Conservation (phyloP, 768 basidiomycete genomes). For the Rhizopogon sp. region DNA sequence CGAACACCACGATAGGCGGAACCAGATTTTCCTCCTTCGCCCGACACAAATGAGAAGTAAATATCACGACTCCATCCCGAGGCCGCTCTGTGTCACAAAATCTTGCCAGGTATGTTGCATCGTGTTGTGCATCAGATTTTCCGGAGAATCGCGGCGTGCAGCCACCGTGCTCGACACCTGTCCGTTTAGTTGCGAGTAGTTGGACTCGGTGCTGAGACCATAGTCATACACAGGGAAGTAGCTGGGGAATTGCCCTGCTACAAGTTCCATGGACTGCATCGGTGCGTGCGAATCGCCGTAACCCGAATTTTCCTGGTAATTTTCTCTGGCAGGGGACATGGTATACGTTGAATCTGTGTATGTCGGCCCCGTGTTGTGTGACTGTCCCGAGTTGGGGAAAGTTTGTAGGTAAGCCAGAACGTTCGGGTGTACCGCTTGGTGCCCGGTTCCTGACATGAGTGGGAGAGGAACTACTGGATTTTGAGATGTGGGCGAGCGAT, state of each 20-base stretch:
- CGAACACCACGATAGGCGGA: background rate
- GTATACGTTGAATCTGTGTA: slow-evolving; percentile 20
- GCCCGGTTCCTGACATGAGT: slow-evolving; percentile 40
- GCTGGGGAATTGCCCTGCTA: slow-evolving; percentile 45
- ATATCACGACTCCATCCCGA: slow-evolving; percentile 8
- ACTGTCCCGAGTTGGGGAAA: slow-evolving; percentile 34
- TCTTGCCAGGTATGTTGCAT: slow-evolving; percentile 62
- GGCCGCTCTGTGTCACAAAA: slow-evolving; percentile 39
- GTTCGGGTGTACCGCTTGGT: slow-evolving; percentile 52
- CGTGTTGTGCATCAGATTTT: slow-evolving; percentile 33
- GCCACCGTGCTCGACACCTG: slow-evolving; percentile 26
- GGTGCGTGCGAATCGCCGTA: slow-evolving; percentile 12
- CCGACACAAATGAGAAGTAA: background rate
- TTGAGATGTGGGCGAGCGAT: slow-evolving; percentile 65
- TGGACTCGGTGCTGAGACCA: slow-evolving; percentile 27
- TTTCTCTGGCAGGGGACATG: slow-evolving; percentile 20
- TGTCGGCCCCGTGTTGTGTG: slow-evolving; percentile 18
- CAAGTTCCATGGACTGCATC: slow-evolving; percentile 27
- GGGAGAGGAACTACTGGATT: slow-evolving; percentile 74
- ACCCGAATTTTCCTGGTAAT: slow-evolving; percentile 9
- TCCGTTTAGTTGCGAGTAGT: slow-evolving; percentile 35
- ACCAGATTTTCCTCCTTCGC: slow-evolving; percentile 1
- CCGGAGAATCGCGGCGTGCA: slow-evolving; percentile 41
- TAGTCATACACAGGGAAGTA: slow-evolving; percentile 81
- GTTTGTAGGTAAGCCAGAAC: slow-evolving; percentile 67